phyloP scores from a whole-genome alignment of 2,329 filamentous ascomycete species.

The Neofusicoccum kwambonambiense region DNA sequence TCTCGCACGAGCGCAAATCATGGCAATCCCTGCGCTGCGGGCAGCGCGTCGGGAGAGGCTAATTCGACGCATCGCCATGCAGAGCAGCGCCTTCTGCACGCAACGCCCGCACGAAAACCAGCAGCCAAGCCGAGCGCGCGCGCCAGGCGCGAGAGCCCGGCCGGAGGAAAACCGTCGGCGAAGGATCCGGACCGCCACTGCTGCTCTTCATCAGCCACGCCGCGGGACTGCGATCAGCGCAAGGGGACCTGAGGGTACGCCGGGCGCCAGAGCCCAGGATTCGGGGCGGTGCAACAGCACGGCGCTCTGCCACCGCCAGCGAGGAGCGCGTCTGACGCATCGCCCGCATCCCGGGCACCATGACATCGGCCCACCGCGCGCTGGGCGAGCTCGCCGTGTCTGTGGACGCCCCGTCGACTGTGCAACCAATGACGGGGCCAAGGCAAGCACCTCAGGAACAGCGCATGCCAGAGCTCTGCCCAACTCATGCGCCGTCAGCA shows the following conservation, averaged over 20 bases:
- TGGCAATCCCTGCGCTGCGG: background rate
- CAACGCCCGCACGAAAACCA: background rate
- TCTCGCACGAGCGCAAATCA: conserved; percentile 4
- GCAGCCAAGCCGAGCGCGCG: background rate
- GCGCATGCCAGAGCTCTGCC: conserved; percentile 11
- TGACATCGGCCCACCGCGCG: conserved; percentile 7
- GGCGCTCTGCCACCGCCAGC: background rate
- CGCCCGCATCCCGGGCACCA: background rate
- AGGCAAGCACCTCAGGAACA: conserved; percentile 9
- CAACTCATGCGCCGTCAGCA: conserved; percentile 14
- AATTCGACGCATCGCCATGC: background rate
- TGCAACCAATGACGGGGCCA: conserved; percentile 3
- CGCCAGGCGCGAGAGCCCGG: background rate
- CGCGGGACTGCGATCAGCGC: background rate
- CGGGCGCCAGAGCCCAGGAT: background rate
- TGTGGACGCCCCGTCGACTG: background rate
- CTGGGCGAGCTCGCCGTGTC: background rate
- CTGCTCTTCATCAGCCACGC: background rate
- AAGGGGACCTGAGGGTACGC: background rate
- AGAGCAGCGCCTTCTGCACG: background rate
- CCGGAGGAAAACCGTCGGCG: background rate
- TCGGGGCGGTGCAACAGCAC: conserved; percentile 16
- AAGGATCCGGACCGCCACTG: conserved; percentile 4
- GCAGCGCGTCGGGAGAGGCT: background rate
- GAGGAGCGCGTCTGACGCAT: background rate